Conservation (phyloP, 2,329 filamentous ascomycete species). For the Cercospora sojina region DNA sequence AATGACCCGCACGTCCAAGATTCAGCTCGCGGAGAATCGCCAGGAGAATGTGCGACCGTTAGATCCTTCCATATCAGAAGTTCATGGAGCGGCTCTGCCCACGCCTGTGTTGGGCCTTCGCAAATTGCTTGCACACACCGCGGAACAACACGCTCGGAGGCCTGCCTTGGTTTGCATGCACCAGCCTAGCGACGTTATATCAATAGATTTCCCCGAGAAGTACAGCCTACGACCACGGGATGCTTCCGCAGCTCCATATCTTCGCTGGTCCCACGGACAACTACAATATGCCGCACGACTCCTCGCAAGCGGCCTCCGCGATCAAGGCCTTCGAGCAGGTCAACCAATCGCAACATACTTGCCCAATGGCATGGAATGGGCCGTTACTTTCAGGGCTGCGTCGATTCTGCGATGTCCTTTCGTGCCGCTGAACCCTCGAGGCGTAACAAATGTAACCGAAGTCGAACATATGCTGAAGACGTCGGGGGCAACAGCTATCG, state of each 20-base stretch:
- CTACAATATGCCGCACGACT: constrained; percentile 6
- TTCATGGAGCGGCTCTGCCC: not conserved
- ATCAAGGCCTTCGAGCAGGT: not conserved
- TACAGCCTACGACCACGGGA: not conserved
- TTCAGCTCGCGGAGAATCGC: not conserved
- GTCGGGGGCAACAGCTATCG: not conserved
- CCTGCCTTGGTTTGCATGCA: constrained; percentile 6
- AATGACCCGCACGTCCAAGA: not conserved
- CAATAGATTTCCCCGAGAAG: not conserved
- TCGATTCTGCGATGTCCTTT: constrained; percentile 16
- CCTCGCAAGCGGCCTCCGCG: not conserved
- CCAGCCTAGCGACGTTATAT: not conserved
- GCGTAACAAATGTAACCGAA: constrained; percentile 11
- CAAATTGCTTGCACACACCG: not conserved
- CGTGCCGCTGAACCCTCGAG: constrained; percentile 17
- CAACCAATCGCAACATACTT: constrained; percentile 9
- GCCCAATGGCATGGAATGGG: constrained; percentile 13
- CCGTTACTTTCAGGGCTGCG: constrained; percentile 9
- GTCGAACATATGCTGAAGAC: constrained; percentile 12
- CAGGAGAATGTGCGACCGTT: not conserved
- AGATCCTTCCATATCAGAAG: not conserved
- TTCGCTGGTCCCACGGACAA: constrained; percentile 8
- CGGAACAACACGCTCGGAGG: not conserved
- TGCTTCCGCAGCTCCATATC: not conserved
- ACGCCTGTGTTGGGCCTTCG: not conserved